phyloP scores from a whole-genome alignment of 768 basidiomycete species.

The Phlebiopsis gigantea region DNA sequence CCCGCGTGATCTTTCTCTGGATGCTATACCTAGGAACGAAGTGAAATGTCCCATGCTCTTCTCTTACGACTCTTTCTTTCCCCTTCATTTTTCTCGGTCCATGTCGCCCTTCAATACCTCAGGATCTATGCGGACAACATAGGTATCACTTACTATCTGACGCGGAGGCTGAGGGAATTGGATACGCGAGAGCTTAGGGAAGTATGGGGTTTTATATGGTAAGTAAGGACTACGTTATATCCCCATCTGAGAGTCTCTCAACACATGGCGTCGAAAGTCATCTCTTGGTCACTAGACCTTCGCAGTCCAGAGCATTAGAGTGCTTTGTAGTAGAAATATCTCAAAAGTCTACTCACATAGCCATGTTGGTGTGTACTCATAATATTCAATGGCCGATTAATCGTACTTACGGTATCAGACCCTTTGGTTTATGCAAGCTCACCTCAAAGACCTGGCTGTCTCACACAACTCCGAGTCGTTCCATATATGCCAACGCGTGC shows the following conservation, averaged over 20 bases:
- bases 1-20: conserved; percentile 2
- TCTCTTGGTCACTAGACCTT: conserved; percentile 88
- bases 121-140: conserved; percentile 80
- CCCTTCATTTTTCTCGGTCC: conserved; percentile 88
- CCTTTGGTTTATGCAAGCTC: conserved; percentile 98
- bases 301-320: conserved; percentile 88
- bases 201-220: conserved; percentile 91
- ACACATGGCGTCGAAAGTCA: conserved; percentile 50
- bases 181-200: conserved; percentile 70
- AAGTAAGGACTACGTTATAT: conserved; percentile 38
- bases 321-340: conserved; percentile 87
- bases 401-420: conserved; percentile 47
- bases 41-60: conserved; percentile 64
- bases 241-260: conserved; percentile 13
- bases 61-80: conserved; percentile 90
- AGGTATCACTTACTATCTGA: conserved; percentile 88
- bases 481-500: conserved; percentile 83
- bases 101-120: conserved; percentile 89
- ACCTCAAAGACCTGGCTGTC: conserved; percentile 72
- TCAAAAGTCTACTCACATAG: conserved; percentile 89
- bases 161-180: conserved; percentile 63
- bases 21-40: conserved; percentile 6
- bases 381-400: conserved; percentile 2
- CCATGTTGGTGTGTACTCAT: conserved; percentile 77
- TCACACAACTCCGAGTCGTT: conserved; percentile 70